Base-by-base conservation (phyloP, 306 rosid genomes). In the Cucurbita argyrosperma region DNA sequence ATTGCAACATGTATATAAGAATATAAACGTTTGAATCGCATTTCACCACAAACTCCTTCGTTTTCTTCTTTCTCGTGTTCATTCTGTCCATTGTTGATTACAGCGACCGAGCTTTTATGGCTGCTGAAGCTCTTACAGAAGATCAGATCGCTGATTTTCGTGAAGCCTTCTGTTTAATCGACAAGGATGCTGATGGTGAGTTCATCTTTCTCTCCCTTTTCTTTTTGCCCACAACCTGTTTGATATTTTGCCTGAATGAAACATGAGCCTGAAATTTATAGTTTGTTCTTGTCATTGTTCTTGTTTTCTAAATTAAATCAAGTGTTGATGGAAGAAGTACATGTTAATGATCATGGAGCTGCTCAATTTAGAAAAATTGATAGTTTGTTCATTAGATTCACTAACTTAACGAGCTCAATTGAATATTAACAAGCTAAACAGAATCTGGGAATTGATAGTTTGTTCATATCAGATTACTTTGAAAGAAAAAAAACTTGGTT, bases 151-250 rank as follows among this genome's bases (percentile, higher is more conserved):
- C 82, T 56, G 87, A 83, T 80, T 83, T 81, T 74, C 80, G 82
- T 40, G 89, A 85, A 71, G 89, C 89, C 67, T 85, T 85, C 66
- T 76, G 77, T 73, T 74, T 85, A 7, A 76, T 85, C 5, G 87
- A 85, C 73, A 85, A 75, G 66, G 89, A 85, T 71, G 76, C 79
- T 0, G 89, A 85, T 30, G 89, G 89, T 83, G 54, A 35, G 84
- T 80, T 58, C 54, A 7, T 61, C 5, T 72, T 9, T 47, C 19
- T 26, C 18, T 40, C 6, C 19, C 45, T 45, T 51, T 39, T 2
- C 4, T 13, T 15, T 12, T 68, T 68, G 40, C 42, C 30, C 42
- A 19, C 18, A n/a, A 38, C 15, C 5, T 12, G 68, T 45, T 65
- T 53, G 58, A 0, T 42, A 2, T 45, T 14, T 38, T 65, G 8